These are phyloP conservation scores for Logfia minima DNA, from an alignment of 129 eudicot species.

Conservation along the genomic window DNA sequence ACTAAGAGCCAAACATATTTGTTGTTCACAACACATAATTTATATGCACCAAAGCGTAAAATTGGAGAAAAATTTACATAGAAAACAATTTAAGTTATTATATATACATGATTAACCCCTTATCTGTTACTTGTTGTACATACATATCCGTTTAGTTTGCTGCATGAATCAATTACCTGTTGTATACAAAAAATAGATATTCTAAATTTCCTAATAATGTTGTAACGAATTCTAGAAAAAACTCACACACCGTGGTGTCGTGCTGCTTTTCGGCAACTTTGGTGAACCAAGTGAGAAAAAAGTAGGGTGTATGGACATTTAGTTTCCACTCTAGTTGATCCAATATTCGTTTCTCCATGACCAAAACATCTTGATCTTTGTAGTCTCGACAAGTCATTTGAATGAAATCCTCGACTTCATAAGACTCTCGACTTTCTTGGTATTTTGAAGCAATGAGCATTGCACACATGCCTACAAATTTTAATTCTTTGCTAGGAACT, in stretches of 20 bases:
- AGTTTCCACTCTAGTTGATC: conserved; percentile 69
- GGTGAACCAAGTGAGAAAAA: conserved; percentile 67
- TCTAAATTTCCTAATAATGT: too few species aligned
- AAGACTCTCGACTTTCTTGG: conserved; percentile 85
- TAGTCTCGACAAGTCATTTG: conserved; percentile 68
- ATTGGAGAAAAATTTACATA: too few species aligned
- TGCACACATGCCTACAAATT: conserved; percentile 74
- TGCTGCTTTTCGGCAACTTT: conserved; percentile 47
- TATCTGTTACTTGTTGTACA: too few species aligned
- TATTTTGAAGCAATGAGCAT: conserved; percentile 91
- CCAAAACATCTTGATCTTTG: conserved; percentile 48
- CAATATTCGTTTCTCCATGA: conserved; percentile 72
- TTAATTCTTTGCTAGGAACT: conserved; percentile 61
- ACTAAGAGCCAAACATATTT: too few species aligned
- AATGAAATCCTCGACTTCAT: conserved; percentile 75
- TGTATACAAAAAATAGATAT: too few species aligned
- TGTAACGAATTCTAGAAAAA: background rate
- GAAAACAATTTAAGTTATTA: too few species aligned
- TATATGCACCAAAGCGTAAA: too few species aligned
- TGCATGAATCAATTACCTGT: too few species aligned
- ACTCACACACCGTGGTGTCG: conserved; percentile 27
- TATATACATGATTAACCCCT: too few species aligned
- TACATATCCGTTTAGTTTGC: too few species aligned
- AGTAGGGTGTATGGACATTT: conserved; percentile 85
- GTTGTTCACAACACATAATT: too few species aligned